Base-by-base conservation (phyloP, 2,329 filamentous ascomycete genomes). In the Exophiala sp. region DNA sequence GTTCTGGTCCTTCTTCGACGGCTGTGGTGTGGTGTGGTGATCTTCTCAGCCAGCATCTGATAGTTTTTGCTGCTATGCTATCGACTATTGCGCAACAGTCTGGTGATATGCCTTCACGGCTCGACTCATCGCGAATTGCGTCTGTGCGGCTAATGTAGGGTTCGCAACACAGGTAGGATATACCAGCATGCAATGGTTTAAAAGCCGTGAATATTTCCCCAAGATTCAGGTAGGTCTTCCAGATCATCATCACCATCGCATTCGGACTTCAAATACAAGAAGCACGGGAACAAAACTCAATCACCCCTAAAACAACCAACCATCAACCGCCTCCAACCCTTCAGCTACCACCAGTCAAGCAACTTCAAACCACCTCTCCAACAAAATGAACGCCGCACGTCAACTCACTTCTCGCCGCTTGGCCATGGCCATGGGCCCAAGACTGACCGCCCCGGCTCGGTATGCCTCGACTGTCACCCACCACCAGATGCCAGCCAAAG, bases 341-440 rank as follows among this genome's bases (percentile, higher is more conserved):
- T 29, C 32, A 47, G 24, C 39, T 6, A 42, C 27, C 19, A 52
- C 32, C 41, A n/a, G n/a, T 18, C 13, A 39, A 30, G 38, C 21
- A 46, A 43, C 24, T 24, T 50, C 16, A 19, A 32, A 30, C 32
- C 21, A 29, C 16, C 35, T 40, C n/a, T n/a, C n/a, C n/a, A n/a
- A n/a, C 48, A 52, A 40, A 43, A 57, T 57, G 54, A 57, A 57
- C 51, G 51, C 51, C 18, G 30, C 43, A 45, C 43, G 51, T 35
- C 54, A 54, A 54, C 24, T 51, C 35, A 44, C 53, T 34, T 40
- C 54, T 29, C 54, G 54, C 19, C 50, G 54, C 38, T 37, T 46
- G 7, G 51, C 46, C 19, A 34, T 21, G 34, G 44, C 38, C 24
- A 48, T 53, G 41, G 51, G 51, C 14, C 54, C 51, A 29, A 45